Conservation (phyloP, 768 basidiomycete genomes). For the Pleurotus salmoneostramineus region DNA sequence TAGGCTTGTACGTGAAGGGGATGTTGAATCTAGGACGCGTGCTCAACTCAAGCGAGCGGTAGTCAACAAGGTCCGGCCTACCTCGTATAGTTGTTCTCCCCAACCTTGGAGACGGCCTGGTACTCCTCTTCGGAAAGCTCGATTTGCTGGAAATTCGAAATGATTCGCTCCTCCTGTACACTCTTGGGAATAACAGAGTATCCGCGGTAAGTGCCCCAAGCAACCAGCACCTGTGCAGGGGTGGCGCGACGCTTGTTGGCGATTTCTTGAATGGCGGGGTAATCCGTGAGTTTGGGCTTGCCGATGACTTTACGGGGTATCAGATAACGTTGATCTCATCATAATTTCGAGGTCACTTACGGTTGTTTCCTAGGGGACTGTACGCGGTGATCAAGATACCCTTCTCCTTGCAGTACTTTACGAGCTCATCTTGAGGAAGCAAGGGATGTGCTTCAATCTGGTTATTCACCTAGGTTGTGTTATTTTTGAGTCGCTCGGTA, state of each 20-base stretch:
- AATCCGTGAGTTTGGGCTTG: conserved; percentile 65
- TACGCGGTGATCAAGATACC: conserved; percentile 66
- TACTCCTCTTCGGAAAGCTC: conserved; percentile 65
- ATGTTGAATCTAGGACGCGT: conserved; percentile 50
- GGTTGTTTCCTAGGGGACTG: conserved; percentile 79
- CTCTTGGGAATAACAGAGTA: conserved; percentile 85
- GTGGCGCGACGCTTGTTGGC: conserved; percentile 62
- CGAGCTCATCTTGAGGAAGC: conserved; percentile 70
- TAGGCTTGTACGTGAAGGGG: conserved; percentile 52
- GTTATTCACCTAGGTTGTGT: conserved; percentile 47
- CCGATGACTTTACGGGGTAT: conserved; percentile 40
- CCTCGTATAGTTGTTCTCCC: conserved; percentile 41
- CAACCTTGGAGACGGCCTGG: conserved; percentile 50
- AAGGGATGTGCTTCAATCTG: conserved; percentile 85
- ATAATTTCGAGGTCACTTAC: conserved; percentile 25
- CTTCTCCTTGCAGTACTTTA: conserved; percentile 64
- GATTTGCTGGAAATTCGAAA: conserved; percentile 76
- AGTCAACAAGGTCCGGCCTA: conserved; percentile 12
- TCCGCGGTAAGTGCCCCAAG: conserved; percentile 75
- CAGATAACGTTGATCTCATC: neutral
- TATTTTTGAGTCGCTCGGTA: neutral
- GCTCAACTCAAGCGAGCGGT: neutral
- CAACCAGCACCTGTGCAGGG: conserved; percentile 78
- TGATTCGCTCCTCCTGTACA: conserved; percentile 66
- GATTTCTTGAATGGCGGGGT: conserved; percentile 55